Base-by-base conservation (phyloP, 2,329 filamentous ascomycete genomes). In the Biscogniauxia mediterranea region DNA sequence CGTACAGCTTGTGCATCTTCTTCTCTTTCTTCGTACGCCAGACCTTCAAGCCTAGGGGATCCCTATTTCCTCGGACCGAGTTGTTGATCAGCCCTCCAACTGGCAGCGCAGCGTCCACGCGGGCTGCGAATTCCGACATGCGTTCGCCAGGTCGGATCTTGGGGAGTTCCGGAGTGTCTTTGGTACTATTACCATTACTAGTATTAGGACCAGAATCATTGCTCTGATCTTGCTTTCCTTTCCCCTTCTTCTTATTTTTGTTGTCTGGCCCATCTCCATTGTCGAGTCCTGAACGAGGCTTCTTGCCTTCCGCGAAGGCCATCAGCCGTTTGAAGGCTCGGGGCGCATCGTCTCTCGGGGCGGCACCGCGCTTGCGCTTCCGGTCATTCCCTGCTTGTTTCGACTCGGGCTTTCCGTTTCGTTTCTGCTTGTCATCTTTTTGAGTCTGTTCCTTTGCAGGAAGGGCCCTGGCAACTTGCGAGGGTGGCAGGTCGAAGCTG, bases 311-410 rank as follows among this genome's bases (percentile, higher is more conserved):
- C 50, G 89, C 85, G 66, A 88, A 85, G 38, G 90, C 87, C 90
- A 98, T 95, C 64, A 98, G 79, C 13, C 93, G 88, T 64, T 86
- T 86, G 76, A 99, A 99, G 1, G 90, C 92, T 67, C 92, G 90
- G 0, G 95, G 95, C 1, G 91, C 93, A 77, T 98, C 95, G 74
- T 96, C 88, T 49, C 84, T 80, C 28, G 74, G 75, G 56, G 74
- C 69, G 52, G 65, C 70, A 38, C 73, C 74, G 61, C 77, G 73
- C 77, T 82, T 88, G 77, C 78, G 79, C 68, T 83, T 82, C 55
- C 70, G 64, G 73, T 76, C 81, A 70, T 78, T 85, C 70, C 66
- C 74, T 51, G 68, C 74, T 61, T 68, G 61, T 38, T 59, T 57
- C 52, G 65, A 70, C 62, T 63, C 70, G 63, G 68, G 68, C 63